phyloP scores from a whole-genome alignment of 2,329 filamentous ascomycete genomes.

The Aspergillus sp. region DNA sequence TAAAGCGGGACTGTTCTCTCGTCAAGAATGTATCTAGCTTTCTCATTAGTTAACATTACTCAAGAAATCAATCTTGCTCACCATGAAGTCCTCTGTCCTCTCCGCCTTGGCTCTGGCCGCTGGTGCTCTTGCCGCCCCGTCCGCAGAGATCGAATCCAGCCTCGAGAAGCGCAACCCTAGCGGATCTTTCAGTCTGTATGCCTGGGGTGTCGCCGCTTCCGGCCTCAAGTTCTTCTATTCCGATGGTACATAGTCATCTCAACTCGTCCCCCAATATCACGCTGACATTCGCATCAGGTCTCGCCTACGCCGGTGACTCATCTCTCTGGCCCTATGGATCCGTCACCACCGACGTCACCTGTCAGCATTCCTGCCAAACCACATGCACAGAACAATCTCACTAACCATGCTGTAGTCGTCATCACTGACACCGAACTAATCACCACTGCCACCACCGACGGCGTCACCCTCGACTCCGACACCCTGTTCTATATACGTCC shows the following conservation, averaged over 20 bases:
- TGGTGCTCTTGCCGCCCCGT: neutral
- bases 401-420: neutral
- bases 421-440: neutral
- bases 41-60: neutral
- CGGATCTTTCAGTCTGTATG: slow-evolving; percentile 5
- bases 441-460: slow-evolving; percentile 1
- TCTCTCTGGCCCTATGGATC: slow-evolving; percentile 6
- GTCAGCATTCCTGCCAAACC: neutral
- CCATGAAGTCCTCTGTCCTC: slow-evolving; percentile 2
- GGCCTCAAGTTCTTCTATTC: slow-evolving; percentile 8
- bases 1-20: neutral
- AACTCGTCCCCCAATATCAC: no score
- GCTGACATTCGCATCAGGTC: neutral
- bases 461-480: slow-evolving; percentile 3
- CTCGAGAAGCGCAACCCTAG: slow-evolving; percentile 6
- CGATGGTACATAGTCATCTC: neutral
- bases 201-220: neutral
- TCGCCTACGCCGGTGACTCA: slow-evolving; percentile 9
- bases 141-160: neutral
- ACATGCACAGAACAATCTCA: neutral
- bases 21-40: neutral
- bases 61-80: neutral
- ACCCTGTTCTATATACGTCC: slow-evolving; percentile 8
- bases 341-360: slow-evolving; percentile 5
- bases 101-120: slow-evolving; percentile 3